A percentile compares a stretch with the other conserved stretches of the same genome.
Evolutionary conservation across 345 rosid genomes (phyloP).

Genomic region (Salix purpurea): DNA sequence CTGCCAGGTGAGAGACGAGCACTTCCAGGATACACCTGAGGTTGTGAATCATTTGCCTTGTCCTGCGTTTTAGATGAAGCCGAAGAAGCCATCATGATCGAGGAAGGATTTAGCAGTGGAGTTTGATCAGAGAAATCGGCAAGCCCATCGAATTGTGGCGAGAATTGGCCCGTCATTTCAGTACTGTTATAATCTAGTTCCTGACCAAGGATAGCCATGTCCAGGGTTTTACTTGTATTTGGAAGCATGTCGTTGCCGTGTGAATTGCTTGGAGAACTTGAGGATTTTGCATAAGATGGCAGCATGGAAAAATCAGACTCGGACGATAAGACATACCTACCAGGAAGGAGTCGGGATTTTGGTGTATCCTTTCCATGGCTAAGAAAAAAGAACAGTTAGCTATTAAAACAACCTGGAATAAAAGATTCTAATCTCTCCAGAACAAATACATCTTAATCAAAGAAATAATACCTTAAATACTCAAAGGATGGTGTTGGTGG

Average conservation of each 20-base stretch:
- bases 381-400: slow-evolving; percentile 4
- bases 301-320: slow-evolving; percentile 30
- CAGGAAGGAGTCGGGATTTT: slow-evolving; percentile 24
- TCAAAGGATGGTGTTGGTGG: slow-evolving; percentile 51
- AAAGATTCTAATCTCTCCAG: background rate
- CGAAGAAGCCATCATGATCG: slow-evolving; percentile 19
- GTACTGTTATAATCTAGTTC: slow-evolving; percentile 21
- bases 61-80: slow-evolving; percentile 34
- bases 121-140: slow-evolving; percentile 30
- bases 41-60: slow-evolving; percentile 20
- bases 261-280: slow-evolving; percentile 25
- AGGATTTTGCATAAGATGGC: slow-evolving; percentile 26
- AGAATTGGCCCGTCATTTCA: slow-evolving; percentile 24
- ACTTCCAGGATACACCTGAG: slow-evolving; percentile 27
- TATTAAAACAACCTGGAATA: background rate
- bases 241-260: slow-evolving; percentile 21
- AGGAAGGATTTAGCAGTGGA: slow-evolving; percentile 25
- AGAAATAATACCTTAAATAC: slow-evolving; percentile 35
- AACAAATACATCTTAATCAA: slow-evolving; percentile 1
- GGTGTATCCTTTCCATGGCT: slow-evolving; percentile 42
- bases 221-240: slow-evolving; percentile 20
- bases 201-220: slow-evolving; percentile 15
- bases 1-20: slow-evolving; percentile 19
- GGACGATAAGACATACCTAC: slow-evolving; percentile 30
- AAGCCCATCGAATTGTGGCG: slow-evolving; percentile 25